Evolutionary conservation across 805 yeast genomes (phyloP).

Genomic region (Torulaspora quercuum): DNA sequence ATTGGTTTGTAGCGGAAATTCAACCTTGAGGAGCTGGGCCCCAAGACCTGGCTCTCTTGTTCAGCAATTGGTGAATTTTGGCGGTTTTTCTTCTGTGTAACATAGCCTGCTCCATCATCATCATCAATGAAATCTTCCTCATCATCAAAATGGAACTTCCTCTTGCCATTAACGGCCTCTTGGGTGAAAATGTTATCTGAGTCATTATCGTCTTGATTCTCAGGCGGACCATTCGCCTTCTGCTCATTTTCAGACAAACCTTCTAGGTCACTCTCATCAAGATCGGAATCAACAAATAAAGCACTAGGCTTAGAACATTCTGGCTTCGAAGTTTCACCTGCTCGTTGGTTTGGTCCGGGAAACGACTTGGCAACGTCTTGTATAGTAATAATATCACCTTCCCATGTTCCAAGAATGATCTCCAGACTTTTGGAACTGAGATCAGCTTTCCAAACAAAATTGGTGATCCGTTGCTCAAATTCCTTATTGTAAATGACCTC

Average conservation of each 20-base stretch:
- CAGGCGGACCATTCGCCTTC: constrained; percentile 24
- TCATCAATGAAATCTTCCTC: constrained; percentile 59
- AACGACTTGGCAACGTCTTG: constrained; percentile 26
- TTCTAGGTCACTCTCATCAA: constrained; percentile 23
- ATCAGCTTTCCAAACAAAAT: constrained; percentile 38
- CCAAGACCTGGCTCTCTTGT: constrained; percentile 3
- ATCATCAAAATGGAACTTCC: constrained; percentile 37
- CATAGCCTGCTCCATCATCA: constrained; percentile 57
- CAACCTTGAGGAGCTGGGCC: constrained; percentile 1
- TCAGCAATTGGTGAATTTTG: constrained; percentile 17
- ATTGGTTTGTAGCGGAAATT: constrained; percentile 52
- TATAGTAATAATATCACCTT: constrained; percentile 41
- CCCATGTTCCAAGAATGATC: constrained; percentile 38
- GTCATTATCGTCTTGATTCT: constrained; percentile 21
- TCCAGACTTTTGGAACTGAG: constrained; percentile 23
- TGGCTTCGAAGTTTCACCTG: constrained; percentile 1
- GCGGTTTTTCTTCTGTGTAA: constrained; percentile 19
- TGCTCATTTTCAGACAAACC: constrained; percentile 19
- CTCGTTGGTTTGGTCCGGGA: constrained; percentile 1
- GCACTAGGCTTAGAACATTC: constrained; percentile 17
- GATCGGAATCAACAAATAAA: constrained; percentile 37
- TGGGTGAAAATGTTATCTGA: constrained; percentile 21
- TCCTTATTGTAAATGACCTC: constrained; percentile 35
- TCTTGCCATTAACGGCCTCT: constrained; percentile 24
- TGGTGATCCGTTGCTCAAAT: constrained; percentile 31